Percentiles rank a stretch among this genome's conserved stretches.
Evolutionary conservation across 2,329 filamentous ascomycete species (phyloP).

Genomic region (Tothia fuscella): DNA sequence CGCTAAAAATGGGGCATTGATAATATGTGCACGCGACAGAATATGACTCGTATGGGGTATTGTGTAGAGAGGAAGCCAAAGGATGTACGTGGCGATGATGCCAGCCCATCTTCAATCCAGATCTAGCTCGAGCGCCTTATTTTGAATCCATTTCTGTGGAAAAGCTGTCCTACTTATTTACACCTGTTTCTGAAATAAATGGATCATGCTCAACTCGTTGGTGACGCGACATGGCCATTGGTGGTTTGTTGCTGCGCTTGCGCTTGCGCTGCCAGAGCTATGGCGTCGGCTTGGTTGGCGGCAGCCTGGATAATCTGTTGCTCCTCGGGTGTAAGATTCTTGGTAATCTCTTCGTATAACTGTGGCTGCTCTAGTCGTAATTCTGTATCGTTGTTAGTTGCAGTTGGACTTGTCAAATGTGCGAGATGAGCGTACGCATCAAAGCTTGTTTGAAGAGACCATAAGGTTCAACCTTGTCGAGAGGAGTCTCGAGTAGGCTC

Average conservation of each 20-base stretch:
- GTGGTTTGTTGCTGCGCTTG: neutral
- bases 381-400: slow-evolving; percentile 39
- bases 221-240: neutral
- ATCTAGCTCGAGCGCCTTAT: no score
- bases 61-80: no score
- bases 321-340: slow-evolving; percentile 68
- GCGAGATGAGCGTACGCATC: slow-evolving; percentile 52
- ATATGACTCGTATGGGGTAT: no score
- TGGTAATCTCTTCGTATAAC: slow-evolving; percentile 70
- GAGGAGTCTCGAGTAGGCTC: slow-evolving; percentile 78
- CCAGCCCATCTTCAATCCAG: no score
- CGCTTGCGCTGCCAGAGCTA: slow-evolving; percentile 28
- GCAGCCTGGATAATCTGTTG: slow-evolving; percentile 69
- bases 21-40: no score
- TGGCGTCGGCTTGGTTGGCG: slow-evolving; percentile 56
- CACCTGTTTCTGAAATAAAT: no score
- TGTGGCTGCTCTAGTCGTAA: slow-evolving; percentile 86
- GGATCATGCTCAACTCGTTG: slow-evolving; percentile 2
- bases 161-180: no score
- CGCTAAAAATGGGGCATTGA: no score
- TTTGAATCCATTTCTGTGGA: neutral
- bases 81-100: no score
- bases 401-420: neutral
- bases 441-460: slow-evolving; percentile 73
- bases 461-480: slow-evolving; percentile 94